These are phyloP conservation scores for Candida alai DNA, from an alignment of 805 yeast genomes.

Conservation along the genomic window DNA sequence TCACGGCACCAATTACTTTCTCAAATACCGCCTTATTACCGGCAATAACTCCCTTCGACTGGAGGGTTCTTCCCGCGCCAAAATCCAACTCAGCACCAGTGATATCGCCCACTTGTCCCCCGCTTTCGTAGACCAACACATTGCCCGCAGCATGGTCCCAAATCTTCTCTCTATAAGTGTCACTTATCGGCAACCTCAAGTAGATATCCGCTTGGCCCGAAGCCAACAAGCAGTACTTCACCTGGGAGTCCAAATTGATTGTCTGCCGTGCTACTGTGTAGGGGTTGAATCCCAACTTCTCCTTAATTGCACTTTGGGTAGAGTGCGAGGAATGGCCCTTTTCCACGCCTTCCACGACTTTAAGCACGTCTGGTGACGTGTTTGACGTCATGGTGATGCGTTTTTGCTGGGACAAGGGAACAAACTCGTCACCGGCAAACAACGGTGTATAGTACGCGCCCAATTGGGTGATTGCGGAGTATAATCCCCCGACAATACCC, in stretches of 20 bases:
- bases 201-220: conserved; percentile 92
- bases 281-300: conserved; percentile 39
- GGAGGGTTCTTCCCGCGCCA: conserved; percentile 76
- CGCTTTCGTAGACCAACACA: conserved; percentile 80
- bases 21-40: conserved; percentile 50
- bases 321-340: conserved; percentile 92
- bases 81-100: conserved; percentile 72
- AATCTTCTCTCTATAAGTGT: conserved; percentile 82
- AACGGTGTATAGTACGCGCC: conserved; percentile 61
- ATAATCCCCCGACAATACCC: conserved; percentile 62
- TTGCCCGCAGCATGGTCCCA: conserved; percentile 99
- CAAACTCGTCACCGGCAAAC: conserved; percentile 32
- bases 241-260: conserved; percentile 90
- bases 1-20: conserved; percentile 48
- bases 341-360: conserved; percentile 91
- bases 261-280: conserved; percentile 58
- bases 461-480: conserved; percentile 60
- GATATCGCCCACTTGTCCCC: conserved; percentile 87
- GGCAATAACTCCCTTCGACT: conserved; percentile 92
- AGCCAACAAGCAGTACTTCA: conserved; percentile 87
- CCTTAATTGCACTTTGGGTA: conserved; percentile 74
- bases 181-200: conserved; percentile 76
- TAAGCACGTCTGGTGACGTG: conserved; percentile 44
- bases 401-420: conserved; percentile 26
- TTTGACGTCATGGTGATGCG: conserved; percentile 52